These are phyloP conservation scores for Podospora tetraspora DNA, from an alignment of 495 filamentous ascomycete genomes.

Conservation along the genomic window DNA sequence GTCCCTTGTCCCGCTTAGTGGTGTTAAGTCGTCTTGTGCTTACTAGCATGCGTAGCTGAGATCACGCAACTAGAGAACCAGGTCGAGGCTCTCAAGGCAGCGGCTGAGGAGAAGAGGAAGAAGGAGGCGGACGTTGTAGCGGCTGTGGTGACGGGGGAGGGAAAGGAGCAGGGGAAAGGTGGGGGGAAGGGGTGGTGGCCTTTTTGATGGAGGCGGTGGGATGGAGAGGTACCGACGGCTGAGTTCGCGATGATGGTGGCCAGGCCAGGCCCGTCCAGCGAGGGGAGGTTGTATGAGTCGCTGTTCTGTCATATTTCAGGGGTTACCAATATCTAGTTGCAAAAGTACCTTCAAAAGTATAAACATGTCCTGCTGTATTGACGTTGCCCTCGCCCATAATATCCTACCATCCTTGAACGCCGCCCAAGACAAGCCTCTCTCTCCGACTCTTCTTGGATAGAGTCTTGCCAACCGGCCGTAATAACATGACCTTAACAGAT, in stretches of 20 bases:
- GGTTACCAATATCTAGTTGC: not conserved
- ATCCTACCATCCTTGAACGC: not conserved
- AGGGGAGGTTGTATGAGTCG: not conserved
- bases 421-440: not conserved
- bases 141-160: not conserved
- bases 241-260: not conserved
- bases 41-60: not conserved
- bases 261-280: not conserved
- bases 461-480: not conserved
- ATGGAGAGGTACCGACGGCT: not conserved
- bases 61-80: conserved; percentile 1
- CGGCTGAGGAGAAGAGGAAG: conserved; percentile 2
- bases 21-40: not conserved
- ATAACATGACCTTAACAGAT: not conserved
- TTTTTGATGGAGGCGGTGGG: not conserved
- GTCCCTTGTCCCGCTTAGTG: not conserved
- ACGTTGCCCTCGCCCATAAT: not conserved
- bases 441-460: not conserved
- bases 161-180: not conserved
- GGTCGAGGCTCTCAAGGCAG: not conserved
- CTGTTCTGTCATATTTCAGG: not conserved
- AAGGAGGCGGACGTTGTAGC: not conserved
- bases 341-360: not conserved
- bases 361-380: not conserved
- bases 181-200: conserved; percentile 12